Percentiles rank a stretch among this genome's conserved stretches.
Evolutionary conservation across 2,329 filamentous ascomycete species (phyloP).

Genomic region (Botrytis cinerea): DNA sequence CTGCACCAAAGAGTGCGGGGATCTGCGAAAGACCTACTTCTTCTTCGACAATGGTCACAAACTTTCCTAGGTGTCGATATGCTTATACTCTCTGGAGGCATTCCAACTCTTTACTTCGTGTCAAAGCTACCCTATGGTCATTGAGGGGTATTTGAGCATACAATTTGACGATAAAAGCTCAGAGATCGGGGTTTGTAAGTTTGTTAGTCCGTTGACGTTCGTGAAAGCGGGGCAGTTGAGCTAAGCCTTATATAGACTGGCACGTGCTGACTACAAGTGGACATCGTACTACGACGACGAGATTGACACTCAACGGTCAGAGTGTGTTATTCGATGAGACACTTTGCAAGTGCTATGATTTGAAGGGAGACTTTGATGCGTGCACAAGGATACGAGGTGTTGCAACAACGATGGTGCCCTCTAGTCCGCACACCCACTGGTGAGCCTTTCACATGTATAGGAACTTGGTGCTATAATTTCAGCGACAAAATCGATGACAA

Average conservation of each 20-base stretch:
- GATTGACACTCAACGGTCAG: neutral
- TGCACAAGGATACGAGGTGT: neutral
- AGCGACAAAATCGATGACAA: neutral
- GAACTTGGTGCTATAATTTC: neutral
- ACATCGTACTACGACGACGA: neutral
- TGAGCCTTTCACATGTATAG: too few species aligned
- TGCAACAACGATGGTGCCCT: neutral
- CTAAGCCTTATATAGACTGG: slow-evolving; percentile 14
- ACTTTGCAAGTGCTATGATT: neutral
- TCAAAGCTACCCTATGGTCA: slow-evolving; percentile 14
- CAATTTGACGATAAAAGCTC: slow-evolving; percentile 30
- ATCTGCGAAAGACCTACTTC: slow-evolving; percentile 42
- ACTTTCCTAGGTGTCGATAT: slow-evolving; percentile 43
- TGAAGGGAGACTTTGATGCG: neutral
- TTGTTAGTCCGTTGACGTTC: neutral
- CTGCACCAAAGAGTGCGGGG: neutral
- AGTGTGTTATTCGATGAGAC: neutral
- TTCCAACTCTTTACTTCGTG: slow-evolving; percentile 28
- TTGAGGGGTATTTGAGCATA: slow-evolving; percentile 33
- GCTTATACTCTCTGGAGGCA: slow-evolving; percentile 35
- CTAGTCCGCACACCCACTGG: neutral
- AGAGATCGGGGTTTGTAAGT: neutral
- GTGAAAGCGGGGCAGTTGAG: neutral
- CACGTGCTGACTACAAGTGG: neutral
- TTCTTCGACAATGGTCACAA: slow-evolving; percentile 50